Base-by-base conservation (phyloP, 2,329 filamentous ascomycete species). In the Arthrinium phaeospermum region DNA sequence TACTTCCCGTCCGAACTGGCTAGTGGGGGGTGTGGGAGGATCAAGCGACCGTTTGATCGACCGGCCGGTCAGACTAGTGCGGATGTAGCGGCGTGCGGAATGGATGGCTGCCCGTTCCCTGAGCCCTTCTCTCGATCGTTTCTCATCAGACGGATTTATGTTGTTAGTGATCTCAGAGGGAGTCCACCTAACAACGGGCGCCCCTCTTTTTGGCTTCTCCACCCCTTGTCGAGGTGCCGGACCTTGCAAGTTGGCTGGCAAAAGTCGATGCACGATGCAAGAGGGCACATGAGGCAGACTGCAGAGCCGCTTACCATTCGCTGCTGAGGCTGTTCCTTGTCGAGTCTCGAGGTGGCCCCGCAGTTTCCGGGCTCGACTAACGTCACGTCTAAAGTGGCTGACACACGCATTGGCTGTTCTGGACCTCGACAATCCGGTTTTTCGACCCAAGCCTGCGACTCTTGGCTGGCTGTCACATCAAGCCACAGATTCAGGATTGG, bases 331-430 rank as follows among this genome's bases (percentile, higher is more conserved):
- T 64, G 8, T 4, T 30, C 37, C 37, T 37, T 10, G 8, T 41
- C 37, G 37, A 41, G 37, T n/a, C 57, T 41, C 22, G 19, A 41
- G 57, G 12, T 14, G 10, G 8, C 49, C 57, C 30, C 57, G 30
- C 57, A 41, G 30, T 24, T n/a, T 41, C 57, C 22, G 34, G 57
- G 22, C 57, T 64, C 37, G 34, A 64, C 57, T 41, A 64, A 64
- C 30, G 57, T 64, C 57, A 64, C 57, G 57, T 41, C 57, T 24
- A 64, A 64, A 41, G 57, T 64, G 57, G 57, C 57, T 64, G 57
- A 64, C 57, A 64, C 57, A 64, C 57, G 30, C 19, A 64, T 37
- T n/a, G 57, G 57, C 14, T 2, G 34, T 34, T 12, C 57, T 16
- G 34, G 16, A 22, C 34, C n/a, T 64, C 57, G 30, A 64, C 34